Base-by-base conservation (phyloP, 257 asterid species). In the Pogostemon cablin region DNA sequence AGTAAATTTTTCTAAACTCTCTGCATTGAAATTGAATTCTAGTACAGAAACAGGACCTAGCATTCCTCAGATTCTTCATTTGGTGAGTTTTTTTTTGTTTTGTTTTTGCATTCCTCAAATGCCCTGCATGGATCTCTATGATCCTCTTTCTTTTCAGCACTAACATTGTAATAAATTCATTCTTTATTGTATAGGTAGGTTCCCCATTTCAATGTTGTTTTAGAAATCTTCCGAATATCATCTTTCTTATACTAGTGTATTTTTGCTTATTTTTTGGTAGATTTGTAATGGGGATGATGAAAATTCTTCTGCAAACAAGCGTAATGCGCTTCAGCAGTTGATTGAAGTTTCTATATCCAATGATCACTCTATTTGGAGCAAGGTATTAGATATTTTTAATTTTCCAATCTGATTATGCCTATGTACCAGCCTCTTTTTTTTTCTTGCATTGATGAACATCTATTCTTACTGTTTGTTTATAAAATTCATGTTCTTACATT, bases 61-160 rank as follows among this genome's bases (percentile, higher is more conserved):
- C 78, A 91, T 95, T 82, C 98, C 98, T 57, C 97, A 91, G 85
- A 81, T 95, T 79, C 98, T 95, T 80, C 98, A 95, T 86, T 56
- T 85, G 84, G 99, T 95, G 79, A 86, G 97, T 70, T 70, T 59
- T 46, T 62, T 72, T 59, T 46, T 62, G 32, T 43, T 57, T 68
- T 77, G 20, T 9, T 47, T 68, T 47, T 68, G 50, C 37, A 50
- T 43, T 49, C 49, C 47, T 53, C 56, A 47, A 43, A 42, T 66
- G 46, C 77, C 74, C 20, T 66, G 7, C 20, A 65, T 43, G 58
- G 32, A 57, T 39, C 65, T 63, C 42, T 15, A 11, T 42, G 53
- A 71, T 62, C 52, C 62, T 55, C 25, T 17, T 67, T 61, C 3
- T 44, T 42, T 61, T 3, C 11, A 7, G 53, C 41, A 41, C 39